Base-by-base conservation (phyloP, 495 filamentous ascomycete species). In the Penicillium herquei region DNA sequence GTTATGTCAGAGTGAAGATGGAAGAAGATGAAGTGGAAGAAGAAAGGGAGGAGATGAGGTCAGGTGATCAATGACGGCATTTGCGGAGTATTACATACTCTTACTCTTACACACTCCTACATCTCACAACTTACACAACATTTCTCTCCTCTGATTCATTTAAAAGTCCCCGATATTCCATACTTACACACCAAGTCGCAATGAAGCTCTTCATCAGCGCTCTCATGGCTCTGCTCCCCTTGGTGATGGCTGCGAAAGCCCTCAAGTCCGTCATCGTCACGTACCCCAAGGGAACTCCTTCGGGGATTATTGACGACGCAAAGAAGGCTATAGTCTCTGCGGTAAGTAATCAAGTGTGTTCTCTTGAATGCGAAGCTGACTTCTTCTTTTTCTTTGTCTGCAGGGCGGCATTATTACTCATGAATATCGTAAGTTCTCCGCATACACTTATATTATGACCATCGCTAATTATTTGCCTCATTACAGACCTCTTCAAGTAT, bases 211-310 rank as follows among this genome's bases (percentile, higher is more conserved):
- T 85, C 43, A 57, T 76, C 18, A 53, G 74, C 39, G 58, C 81
- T 13, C 55, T 84, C 49, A 58, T 88, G 41, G 79, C 79, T 14
- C 71, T 82, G 14, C 68, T 91, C 16, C 77, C 81, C 12, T 61
- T 82, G 52, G 77, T 75, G 39, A 72, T 84, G 55, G 85, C 78
- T 41, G 73, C 75, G 17, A 78, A 81, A 47, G 74, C 81, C 21
- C 80, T 86, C 56, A 90, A 92, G 64, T 82, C 86, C 46, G 83
- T 93, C 48, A 81, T 96, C 56, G 78, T 96, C 64, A 88, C 81
- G 63, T 96, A 90, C 67, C 85, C 86, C 21, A 73, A 82, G 39
- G 78, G 84, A 47, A 93, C 90, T 7, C 88, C 92, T 13, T 76
- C 87, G 50, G 79, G 76, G 21, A 75, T 94, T 16, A 61, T 96